A percentile compares a stretch with the other conserved stretches of the same genome.
phyloP scores from a whole-genome alignment of 805 yeast genomes.

The Huiozyma naganishii region DNA sequence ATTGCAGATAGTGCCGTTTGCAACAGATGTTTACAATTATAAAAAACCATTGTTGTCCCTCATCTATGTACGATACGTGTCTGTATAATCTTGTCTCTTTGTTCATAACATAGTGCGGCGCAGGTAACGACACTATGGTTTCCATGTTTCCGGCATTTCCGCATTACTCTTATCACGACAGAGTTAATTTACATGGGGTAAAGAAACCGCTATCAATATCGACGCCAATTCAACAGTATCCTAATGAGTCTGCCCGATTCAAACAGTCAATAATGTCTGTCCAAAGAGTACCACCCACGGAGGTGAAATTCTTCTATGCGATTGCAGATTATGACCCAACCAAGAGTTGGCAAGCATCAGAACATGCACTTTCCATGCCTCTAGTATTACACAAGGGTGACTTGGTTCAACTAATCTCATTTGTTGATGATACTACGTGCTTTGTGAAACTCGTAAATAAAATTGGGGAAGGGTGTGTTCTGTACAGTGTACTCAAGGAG shows the following conservation, averaged over 20 bases:
- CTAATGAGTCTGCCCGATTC: background rate
- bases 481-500: constrained; percentile 7
- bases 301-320: background rate
- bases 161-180: background rate
- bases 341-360: background rate
- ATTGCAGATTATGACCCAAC: background rate
- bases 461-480: constrained; percentile 10
- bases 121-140: background rate
- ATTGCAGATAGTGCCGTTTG: no score
- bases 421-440: constrained; percentile 5
- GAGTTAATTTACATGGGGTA: background rate
- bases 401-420: constrained; percentile 10
- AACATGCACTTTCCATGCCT: background rate
- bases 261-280: background rate
- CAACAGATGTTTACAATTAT: no score
- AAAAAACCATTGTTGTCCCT: no score
- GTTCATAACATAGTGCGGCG: background rate
- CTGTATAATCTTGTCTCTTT: no score
- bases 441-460: constrained; percentile 8
- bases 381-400: constrained; percentile 4
- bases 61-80: no score
- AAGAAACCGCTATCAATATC: background rate
- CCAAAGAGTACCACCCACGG: background rate
- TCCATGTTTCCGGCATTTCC: background rate
- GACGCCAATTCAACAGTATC: background rate